Percentiles rank a stretch among this genome's conserved stretches.
Conservation (phyloP, 140 eudicot genomes). For the Senecio squalidus region DNA sequence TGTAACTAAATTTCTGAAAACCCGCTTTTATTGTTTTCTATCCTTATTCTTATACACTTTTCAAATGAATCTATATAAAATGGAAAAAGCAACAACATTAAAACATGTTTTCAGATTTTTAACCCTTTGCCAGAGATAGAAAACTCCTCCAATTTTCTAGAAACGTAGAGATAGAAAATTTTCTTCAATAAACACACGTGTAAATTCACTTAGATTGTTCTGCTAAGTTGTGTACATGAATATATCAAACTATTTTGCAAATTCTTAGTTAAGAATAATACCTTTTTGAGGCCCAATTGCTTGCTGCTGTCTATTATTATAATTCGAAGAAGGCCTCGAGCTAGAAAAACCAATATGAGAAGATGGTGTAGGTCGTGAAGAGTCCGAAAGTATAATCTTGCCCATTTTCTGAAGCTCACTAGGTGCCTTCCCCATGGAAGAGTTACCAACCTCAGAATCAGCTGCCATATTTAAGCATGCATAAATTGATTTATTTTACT, state of each 20-base stretch:
- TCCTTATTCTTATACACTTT: too few species aligned
- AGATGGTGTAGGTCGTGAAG: constrained; percentile 21
- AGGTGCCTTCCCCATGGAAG: constrained; percentile 27
- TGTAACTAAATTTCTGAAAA: too few species aligned
- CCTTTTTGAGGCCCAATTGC: constrained; percentile 73
- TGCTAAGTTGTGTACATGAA: background rate
- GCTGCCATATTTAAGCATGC: constrained; percentile 21
- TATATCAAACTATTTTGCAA: background rate
- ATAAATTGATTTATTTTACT: background rate
- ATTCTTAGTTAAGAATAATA: background rate
- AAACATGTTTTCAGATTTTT: too few species aligned
- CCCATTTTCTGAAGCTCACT: constrained; percentile 41
- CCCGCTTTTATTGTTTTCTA: too few species aligned
- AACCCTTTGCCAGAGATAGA: too few species aligned
- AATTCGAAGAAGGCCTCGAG: constrained; percentile 61
- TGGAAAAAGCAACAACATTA: too few species aligned
- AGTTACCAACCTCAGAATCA: constrained; percentile 34
- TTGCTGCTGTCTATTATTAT: constrained; percentile 50
- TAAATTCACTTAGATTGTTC: background rate
- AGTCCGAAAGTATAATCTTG: constrained; percentile 43
- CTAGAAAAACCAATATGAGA: background rate
- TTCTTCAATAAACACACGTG: background rate
- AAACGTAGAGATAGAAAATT: too few species aligned
- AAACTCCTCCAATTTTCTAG: too few species aligned
- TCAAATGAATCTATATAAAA: too few species aligned